A percentile compares a stretch with the other conserved stretches of the same genome.
These are phyloP conservation scores for Penicillium decumbens DNA, from an alignment of 2,329 filamentous ascomycete species.

Conservation along the genomic window DNA sequence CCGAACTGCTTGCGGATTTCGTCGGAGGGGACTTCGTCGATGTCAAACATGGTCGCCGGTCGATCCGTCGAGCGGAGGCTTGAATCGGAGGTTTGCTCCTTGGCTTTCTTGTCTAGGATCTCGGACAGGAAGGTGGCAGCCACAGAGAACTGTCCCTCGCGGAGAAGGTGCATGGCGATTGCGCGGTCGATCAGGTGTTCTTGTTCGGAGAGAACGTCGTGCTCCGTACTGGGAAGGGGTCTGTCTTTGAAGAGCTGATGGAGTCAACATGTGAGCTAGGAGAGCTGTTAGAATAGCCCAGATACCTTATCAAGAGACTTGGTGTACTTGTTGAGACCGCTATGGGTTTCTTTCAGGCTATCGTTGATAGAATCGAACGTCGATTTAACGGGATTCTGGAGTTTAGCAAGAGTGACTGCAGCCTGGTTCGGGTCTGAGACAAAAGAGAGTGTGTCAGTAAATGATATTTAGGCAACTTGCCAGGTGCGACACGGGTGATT, in stretches of 20 bases:
- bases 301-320: slow-evolving; percentile 77
- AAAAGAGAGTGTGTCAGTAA: slow-evolving; percentile 3
- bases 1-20: slow-evolving; percentile 76
- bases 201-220: slow-evolving; percentile 73
- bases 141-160: slow-evolving; percentile 88
- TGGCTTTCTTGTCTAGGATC: slow-evolving; percentile 48
- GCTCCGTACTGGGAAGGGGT: slow-evolving; percentile 68
- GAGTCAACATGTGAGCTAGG: neutral
- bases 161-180: slow-evolving; percentile 91
- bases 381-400: slow-evolving; percentile 79
- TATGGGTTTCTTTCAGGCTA: slow-evolving; percentile 76
- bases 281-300: neutral
- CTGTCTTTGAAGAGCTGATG: slow-evolving; percentile 61
- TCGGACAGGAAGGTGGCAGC: slow-evolving; percentile 81
- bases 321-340: slow-evolving; percentile 74
- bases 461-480: neutral
- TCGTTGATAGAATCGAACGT: slow-evolving; percentile 75
- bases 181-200: slow-evolving; percentile 80
- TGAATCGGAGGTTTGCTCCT: slow-evolving; percentile 28
- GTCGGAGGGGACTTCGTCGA: slow-evolving; percentile 57
- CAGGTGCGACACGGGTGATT: neutral
- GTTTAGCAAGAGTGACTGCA: slow-evolving; percentile 69
- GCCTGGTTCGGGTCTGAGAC: slow-evolving; percentile 63
- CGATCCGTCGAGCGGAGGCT: slow-evolving; percentile 34
- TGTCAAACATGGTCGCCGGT: slow-evolving; percentile 45